Base-by-base conservation (phyloP, 768 basidiomycete species). In the Lactarius trivialis region DNA sequence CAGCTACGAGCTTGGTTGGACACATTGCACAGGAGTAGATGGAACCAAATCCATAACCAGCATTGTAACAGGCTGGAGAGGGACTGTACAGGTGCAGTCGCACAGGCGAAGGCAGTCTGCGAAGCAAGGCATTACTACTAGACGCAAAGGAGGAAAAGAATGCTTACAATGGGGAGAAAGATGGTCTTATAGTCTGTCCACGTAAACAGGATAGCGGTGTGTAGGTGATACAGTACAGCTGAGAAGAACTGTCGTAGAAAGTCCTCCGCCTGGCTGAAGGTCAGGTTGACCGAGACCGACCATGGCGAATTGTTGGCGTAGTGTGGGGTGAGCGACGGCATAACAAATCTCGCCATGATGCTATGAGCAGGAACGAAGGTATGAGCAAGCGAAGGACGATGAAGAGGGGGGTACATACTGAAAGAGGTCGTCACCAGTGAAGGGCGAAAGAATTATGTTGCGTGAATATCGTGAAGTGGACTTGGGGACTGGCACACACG, bases 151-250 rank as follows among this genome's bases (percentile, higher is more conserved):
- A 34, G 24, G 50, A 26, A 48, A 39, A 1, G 14, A n/a, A 12
- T 1, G 55, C 71, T 34, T 26, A 71, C 71, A 34, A 72, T 65
- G 3, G 71, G 71, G n/a, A 72, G 53, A 11, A 72, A 56, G 12
- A 71, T 67, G 9, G 71, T 71, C 59, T 71, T 71, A 56, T 66
- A 70, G 57, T 72, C 71, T 24, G 71, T 67, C 66, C 68, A 68
- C 14, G 71, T 72, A 56, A 72, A 72, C n/a, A 72, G 61, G 30
- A 71, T 60, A 24, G 67, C 61, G 36, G 69, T 70, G 52, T 67
- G 58, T 4, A 69, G 28, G 37, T 69, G 63, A 30, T 65, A 63
- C 41, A n/a, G 30, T 19, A 51, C 60, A 9, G 57, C 30, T 53
- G 68, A 58, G 56, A 55, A 63, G 43, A 51, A 43, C 9, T 36